phyloP scores from a whole-genome alignment of 305 asterid genomes.

The Nicotiana rustica region DNA sequence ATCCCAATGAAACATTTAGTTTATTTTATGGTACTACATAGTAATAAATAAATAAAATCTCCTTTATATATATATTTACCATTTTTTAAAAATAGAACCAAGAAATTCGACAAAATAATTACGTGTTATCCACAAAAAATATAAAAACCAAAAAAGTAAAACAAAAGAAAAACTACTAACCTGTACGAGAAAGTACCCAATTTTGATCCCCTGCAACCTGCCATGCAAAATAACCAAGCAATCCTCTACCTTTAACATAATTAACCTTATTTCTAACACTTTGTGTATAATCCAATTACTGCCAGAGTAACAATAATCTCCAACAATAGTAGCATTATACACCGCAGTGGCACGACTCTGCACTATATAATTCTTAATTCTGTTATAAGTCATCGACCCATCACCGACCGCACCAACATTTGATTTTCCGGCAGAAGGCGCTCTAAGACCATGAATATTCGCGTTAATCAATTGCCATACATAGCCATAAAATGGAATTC shows the following conservation, averaged over 20 bases:
- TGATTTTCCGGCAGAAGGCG: slow-evolving; percentile 42
- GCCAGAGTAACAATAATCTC: slow-evolving; percentile 55
- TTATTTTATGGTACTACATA: no score
- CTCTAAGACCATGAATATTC: slow-evolving; percentile 46
- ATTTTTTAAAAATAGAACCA: no score
- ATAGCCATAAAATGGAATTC: slow-evolving; percentile 57
- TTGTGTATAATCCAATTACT: slow-evolving; percentile 56
- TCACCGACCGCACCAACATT: slow-evolving; percentile 2
- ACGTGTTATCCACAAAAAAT: no score
- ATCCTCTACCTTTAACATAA: slow-evolving; percentile 48
- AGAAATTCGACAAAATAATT: no score
- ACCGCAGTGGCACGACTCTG: slow-evolving; percentile 33
- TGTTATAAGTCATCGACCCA: slow-evolving; percentile 42
- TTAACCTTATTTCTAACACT: slow-evolving; percentile 46
- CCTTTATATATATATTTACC: no score
- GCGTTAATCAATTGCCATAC: slow-evolving; percentile 48
- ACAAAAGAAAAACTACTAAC: no score
- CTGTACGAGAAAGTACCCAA: no score
- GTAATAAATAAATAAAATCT: no score
- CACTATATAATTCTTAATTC: slow-evolving; percentile 45
- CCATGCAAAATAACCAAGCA: slow-evolving; percentile 63
- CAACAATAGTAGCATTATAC: slow-evolving; percentile 43
- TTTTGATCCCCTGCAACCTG: slow-evolving; percentile 47
- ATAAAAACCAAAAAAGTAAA: no score
- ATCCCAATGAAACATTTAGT: no score